Base-by-base conservation (phyloP, 805 yeast genomes). In the Alloascoidea hylecoeti region DNA sequence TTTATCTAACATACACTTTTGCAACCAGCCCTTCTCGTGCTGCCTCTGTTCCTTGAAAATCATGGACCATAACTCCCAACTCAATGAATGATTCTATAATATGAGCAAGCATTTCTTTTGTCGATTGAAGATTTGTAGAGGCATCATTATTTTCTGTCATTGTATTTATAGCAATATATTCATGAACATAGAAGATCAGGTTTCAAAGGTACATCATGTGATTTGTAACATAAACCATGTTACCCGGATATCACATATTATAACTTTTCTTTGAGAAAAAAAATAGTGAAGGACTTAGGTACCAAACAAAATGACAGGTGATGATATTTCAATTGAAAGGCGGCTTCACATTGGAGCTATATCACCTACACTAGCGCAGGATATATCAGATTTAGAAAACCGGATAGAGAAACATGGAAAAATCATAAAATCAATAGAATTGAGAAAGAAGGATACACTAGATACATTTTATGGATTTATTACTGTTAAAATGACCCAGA, bases 21-120 rank as follows among this genome's bases (percentile, higher is more conserved):
- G 30, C n/a, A 23, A 67, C 55, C 17, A 72, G 51, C 0, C 73
- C 84, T 40, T 70, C 70, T 42, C 76, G 74, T 2, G 94, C 79
- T 47, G 79, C 89, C 19, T 70, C 76, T 2, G 94, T 85, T 6
- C 94, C 96, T 45, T 86, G 88, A 52, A 79, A 85, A 57, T 89
- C 98, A 56, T 92, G 95, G 2, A 86, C 88, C 38, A 88, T 73
- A 13, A 89, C 88, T 2, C 96, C 96, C 16, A 88, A 62, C 52
- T 89, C 96, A 15, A 86, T 75, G 40, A 88, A 72, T 4, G 94
- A 78, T 52, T 89, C 96, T 6, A 80, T 71, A 4, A 77, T 57
- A 16, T 69, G 64, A 16, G 73, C 67, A 17, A 72, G 51, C 42
- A 66, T 65, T 16, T 55, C 58, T 37, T 39, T 38, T n/a, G n/a